phyloP scores from a whole-genome alignment of 2,329 filamentous ascomycete species.

The Simplicillium sp. region DNA sequence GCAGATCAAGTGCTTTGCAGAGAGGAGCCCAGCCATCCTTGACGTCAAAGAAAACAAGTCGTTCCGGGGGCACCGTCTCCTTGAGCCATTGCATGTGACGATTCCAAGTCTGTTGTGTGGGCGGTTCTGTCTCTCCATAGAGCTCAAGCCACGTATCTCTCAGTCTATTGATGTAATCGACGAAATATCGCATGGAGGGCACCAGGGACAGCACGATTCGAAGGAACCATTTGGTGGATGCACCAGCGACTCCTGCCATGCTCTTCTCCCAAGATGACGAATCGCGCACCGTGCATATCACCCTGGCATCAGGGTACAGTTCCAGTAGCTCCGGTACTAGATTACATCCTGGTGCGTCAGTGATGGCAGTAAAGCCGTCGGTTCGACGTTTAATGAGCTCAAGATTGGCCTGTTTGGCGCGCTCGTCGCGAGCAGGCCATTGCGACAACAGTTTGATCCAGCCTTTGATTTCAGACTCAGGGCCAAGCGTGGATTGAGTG shows the following conservation, averaged over 20 bases:
- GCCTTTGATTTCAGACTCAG: constrained; percentile 8
- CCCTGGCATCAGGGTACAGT: constrained; percentile 11
- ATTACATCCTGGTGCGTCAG: background rate
- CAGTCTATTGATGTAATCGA: constrained; percentile 6
- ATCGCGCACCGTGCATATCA: constrained; percentile 12
- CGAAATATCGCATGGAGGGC: constrained; percentile 10
- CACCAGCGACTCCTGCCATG: constrained; percentile 6
- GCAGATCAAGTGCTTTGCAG: constrained; percentile 16
- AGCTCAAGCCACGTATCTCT: constrained; percentile 2
- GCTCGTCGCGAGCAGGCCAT: background rate
- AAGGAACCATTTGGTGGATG: constrained; percentile 8
- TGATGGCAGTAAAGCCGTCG: constrained; percentile 2
- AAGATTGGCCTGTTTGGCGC: constrained; percentile 1
- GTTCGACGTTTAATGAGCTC: background rate
- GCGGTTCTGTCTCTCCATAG: constrained; percentile 2
- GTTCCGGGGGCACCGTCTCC: constrained; percentile 12
- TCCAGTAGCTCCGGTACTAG: constrained; percentile 2
- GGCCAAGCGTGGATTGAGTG: constrained; percentile 11
- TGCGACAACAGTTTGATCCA: constrained; percentile 5
- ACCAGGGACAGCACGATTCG: constrained; percentile 10
- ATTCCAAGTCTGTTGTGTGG: background rate
- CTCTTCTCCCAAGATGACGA: constrained; percentile 10
- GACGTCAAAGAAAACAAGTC: constrained; percentile 15
- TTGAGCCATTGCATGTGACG: constrained; percentile 4
- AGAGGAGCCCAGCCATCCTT: constrained; percentile 22